Conservation (phyloP, 2,329 filamentous ascomycete species). For the Clonostachys chloroleuca region DNA sequence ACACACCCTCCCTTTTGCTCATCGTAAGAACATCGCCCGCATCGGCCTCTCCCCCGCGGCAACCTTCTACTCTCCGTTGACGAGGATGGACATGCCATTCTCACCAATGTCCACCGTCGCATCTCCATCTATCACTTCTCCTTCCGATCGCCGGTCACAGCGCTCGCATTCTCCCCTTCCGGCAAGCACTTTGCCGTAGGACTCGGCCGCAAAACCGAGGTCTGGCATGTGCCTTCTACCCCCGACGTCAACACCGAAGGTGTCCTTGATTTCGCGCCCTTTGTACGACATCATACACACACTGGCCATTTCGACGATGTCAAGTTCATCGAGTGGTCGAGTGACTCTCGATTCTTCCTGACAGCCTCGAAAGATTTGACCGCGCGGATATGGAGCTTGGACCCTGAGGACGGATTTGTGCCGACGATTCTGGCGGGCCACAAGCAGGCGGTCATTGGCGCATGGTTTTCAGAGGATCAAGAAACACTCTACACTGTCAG, state of each 20-base stretch:
- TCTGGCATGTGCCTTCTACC: constrained; percentile 93
- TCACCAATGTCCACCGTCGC: constrained; percentile 84
- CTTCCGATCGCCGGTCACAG: constrained; percentile 78
- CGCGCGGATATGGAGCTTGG: constrained; percentile 89
- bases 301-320: constrained; percentile 86
- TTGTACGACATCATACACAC: constrained; percentile 82
- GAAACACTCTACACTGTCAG: constrained; percentile 95
- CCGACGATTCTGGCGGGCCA: constrained; percentile 90
- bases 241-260: constrained; percentile 75
- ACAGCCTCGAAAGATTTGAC: constrained; percentile 91
- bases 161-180: constrained; percentile 86
- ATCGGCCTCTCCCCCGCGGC: constrained; percentile 86
- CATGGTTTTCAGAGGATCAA: constrained; percentile 95
- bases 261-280: constrained; percentile 91
- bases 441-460: constrained; percentile 83
- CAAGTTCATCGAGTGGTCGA: constrained; percentile 87
- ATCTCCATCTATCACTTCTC: constrained; percentile 92
- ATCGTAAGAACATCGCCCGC: constrained; percentile 87
- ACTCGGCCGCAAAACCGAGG: constrained; percentile 81
- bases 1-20: constrained; percentile 81
- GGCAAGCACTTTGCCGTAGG: constrained; percentile 88
- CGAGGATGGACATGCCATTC: constrained; percentile 87
- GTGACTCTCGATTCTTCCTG: constrained; percentile 92
- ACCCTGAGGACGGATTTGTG: constrained; percentile 80
- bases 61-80: constrained; percentile 92